A percentile compares a stretch with the other conserved stretches of the same genome.
phyloP scores from a whole-genome alignment of 108 stramenopile species.

The Cylindrotheca fusiformis region DNA sequence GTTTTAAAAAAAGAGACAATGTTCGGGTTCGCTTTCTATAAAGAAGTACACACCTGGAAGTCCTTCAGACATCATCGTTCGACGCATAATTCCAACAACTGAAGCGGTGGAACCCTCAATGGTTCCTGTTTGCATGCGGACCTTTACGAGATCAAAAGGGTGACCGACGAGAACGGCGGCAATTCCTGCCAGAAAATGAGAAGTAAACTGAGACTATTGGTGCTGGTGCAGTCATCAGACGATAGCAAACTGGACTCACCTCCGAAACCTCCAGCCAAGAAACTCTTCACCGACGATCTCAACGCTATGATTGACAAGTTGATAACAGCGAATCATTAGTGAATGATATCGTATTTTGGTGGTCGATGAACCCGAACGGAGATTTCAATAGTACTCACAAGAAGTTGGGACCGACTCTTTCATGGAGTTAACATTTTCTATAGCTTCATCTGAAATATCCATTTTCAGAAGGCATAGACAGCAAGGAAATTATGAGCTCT shows the following conservation, averaged over 20 bases:
- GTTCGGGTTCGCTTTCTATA: too few relatives aligned
- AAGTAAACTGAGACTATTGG: background rate
- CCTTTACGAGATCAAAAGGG: slow-evolving; percentile 74
- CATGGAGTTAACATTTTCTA: too few relatives aligned
- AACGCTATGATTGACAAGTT: slow-evolving; percentile 8
- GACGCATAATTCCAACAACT: slow-evolving; percentile 61
- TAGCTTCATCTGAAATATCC: too few relatives aligned
- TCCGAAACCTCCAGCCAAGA: slow-evolving; percentile 78
- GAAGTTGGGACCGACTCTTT: background rate
- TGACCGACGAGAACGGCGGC: slow-evolving; percentile 56
- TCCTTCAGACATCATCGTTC: slow-evolving; percentile 63
- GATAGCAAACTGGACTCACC: slow-evolving; percentile 25
- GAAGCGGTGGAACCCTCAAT: slow-evolving; percentile 25
- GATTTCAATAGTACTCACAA: background rate
- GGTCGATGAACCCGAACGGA: background rate
- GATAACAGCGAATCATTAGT: background rate
- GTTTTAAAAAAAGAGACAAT: too few relatives aligned
- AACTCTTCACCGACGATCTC: slow-evolving; percentile 59
- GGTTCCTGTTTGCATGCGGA: slow-evolving; percentile 75
- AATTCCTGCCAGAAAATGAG: slow-evolving; percentile 36
- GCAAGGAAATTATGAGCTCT: too few relatives aligned
- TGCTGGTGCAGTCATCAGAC: background rate
- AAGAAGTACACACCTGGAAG: too few relatives aligned
- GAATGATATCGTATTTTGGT: background rate
- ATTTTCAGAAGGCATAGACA: too few relatives aligned